These are phyloP conservation scores for Malus hybrid DNA, from an alignment of 331 rosid species.

Conservation along the genomic window DNA sequence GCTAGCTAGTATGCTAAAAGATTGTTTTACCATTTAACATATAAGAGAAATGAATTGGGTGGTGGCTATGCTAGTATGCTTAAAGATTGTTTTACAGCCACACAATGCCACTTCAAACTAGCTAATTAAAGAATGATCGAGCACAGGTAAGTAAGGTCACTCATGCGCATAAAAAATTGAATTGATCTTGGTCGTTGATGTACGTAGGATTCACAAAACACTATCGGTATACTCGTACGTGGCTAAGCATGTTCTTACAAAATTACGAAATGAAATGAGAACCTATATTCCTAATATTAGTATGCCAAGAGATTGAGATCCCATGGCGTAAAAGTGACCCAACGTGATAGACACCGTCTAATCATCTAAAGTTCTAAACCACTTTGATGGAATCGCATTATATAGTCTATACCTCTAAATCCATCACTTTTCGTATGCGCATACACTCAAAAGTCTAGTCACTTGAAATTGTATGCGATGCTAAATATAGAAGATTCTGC, in stretches of 20 bases:
- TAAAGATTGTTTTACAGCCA: neutral
- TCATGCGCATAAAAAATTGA: neutral
- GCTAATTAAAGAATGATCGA: neutral
- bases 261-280: neutral
- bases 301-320: neutral
- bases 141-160: neutral
- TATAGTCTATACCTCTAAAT: neutral
- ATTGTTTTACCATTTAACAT: too few species aligned
- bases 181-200: neutral
- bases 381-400: neutral
- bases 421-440: neutral
- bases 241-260: neutral
- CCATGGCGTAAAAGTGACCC: neutral
- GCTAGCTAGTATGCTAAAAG: neutral
- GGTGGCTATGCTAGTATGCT: too few species aligned
- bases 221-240: neutral
- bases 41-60: too few species aligned
- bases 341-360: neutral
- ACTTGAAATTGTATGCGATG: neutral
- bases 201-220: neutral
- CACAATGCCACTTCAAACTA: neutral
- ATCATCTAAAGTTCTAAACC: neutral
- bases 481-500: neutral
- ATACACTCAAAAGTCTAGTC: neutral
- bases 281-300: neutral